These are phyloP conservation scores for Aspergillus sp. DNA, from an alignment of 2,329 filamentous ascomycete species.

Conservation along the genomic window DNA sequence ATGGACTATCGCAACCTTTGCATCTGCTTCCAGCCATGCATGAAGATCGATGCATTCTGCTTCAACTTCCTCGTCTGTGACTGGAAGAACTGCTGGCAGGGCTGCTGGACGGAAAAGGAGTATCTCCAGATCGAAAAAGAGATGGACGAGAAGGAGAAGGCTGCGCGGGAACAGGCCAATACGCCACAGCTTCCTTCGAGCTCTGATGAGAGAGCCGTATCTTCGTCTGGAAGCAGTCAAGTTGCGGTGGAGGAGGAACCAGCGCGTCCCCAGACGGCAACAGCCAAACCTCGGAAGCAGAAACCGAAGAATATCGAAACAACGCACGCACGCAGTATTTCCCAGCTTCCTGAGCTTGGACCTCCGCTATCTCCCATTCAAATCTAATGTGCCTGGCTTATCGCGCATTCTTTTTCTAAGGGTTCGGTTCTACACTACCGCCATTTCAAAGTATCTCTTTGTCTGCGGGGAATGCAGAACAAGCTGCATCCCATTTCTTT, in stretches of 20 bases:
- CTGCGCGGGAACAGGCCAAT: slow-evolving; percentile 25
- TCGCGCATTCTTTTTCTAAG: neutral
- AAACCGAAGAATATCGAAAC: slow-evolving; percentile 35
- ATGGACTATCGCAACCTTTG: slow-evolving; percentile 96
- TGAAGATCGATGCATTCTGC: slow-evolving; percentile 93
- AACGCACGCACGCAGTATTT: slow-evolving; percentile 35
- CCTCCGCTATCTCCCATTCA: slow-evolving; percentile 49
- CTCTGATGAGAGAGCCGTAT: slow-evolving; percentile 57
- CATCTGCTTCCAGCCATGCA: slow-evolving; percentile 95
- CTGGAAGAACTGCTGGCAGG: slow-evolving; percentile 96
- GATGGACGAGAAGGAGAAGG: slow-evolving; percentile 33
- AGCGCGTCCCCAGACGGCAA: slow-evolving; percentile 25
- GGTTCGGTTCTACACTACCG: too few species aligned
- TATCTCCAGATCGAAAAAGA: slow-evolving; percentile 62
- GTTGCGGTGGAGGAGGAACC: slow-evolving; percentile 41
- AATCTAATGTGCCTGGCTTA: slow-evolving; percentile 28
- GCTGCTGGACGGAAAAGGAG: slow-evolving; percentile 84
- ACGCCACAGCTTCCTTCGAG: slow-evolving; percentile 18
- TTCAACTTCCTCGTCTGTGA: slow-evolving; percentile 95
- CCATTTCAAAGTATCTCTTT: neutral
- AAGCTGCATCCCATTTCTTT: slow-evolving; percentile 10
- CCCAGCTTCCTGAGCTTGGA: slow-evolving; percentile 48
- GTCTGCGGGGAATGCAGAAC: neutral
- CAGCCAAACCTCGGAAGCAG: slow-evolving; percentile 29
- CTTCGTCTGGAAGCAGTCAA: slow-evolving; percentile 65